Conservation (phyloP, 768 basidiomycete genomes). For the Symmetrospora coprosmae region DNA sequence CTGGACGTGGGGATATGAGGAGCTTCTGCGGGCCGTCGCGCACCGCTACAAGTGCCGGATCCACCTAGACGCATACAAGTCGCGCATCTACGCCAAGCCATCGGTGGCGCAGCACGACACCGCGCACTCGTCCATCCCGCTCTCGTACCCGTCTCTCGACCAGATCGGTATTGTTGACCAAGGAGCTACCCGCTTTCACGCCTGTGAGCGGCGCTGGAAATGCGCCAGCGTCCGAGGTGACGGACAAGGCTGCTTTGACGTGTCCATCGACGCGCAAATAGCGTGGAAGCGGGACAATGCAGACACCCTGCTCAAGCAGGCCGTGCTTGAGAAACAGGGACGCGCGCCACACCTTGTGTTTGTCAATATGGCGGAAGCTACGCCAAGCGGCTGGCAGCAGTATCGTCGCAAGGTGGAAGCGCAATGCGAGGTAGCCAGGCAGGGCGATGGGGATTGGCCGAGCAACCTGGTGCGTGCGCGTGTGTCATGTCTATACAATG, state of each 20-base stretch:
- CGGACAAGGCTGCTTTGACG: conserved; percentile 25
- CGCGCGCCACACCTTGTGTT: conserved; percentile 48
- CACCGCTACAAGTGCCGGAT: conserved; percentile 58
- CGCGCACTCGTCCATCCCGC: conserved; percentile 48
- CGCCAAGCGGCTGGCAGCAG: conserved; percentile 47
- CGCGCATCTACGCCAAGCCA: conserved; percentile 44
- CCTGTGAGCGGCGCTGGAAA: conserved; percentile 57
- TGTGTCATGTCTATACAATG: too few species aligned
- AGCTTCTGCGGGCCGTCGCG: conserved; percentile 63
- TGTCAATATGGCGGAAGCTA: conserved; percentile 67
- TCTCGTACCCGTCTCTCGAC: conserved; percentile 39
- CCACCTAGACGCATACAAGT: conserved; percentile 81
- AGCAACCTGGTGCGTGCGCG: conserved; percentile 50
- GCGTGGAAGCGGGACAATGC: conserved; percentile 4
- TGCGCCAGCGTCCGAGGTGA: conserved; percentile 28
- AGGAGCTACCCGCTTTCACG: conserved; percentile 68
- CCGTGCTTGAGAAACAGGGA: conserved; percentile 25
- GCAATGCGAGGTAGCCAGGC: conserved; percentile 28
- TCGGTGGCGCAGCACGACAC: conserved; percentile 36
- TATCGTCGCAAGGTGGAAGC: conserved; percentile 41
- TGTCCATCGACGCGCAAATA: conserved; percentile 11
- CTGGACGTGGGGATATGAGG: conserved; percentile 98
- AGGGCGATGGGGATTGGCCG: conserved; percentile 39
- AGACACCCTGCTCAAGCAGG: conserved; percentile 27
- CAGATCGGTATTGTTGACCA: conserved; percentile 18